Percentiles rank a stretch among this genome's conserved stretches.
phyloP scores from a whole-genome alignment of 2,329 filamentous ascomycete species.

The Chrysoporthe puriensis region DNA sequence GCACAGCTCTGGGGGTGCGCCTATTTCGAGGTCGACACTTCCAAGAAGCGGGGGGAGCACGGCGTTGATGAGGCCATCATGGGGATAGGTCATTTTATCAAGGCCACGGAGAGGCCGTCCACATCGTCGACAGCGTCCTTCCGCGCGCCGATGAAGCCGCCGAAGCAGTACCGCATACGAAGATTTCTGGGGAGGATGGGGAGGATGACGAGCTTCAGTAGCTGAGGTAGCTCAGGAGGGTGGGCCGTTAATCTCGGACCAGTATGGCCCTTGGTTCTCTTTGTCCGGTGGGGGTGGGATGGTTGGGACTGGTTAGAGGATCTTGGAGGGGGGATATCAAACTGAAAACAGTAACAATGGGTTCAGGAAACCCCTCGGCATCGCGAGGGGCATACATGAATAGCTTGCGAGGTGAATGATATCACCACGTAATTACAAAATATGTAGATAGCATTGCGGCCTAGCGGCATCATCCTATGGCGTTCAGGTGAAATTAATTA shows the following conservation, averaged over 20 bases:
- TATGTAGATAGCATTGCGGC: not conserved
- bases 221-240: not conserved
- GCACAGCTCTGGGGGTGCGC: constrained; percentile 28
- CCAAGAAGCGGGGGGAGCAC: constrained; percentile 20
- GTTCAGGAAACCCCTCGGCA: no score
- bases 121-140: constrained; percentile 29
- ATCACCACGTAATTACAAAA: not conserved
- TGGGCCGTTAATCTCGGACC: not conserved
- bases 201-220: constrained; percentile 27
- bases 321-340: not conserved
- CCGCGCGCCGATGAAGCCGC: constrained; percentile 27
- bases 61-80: constrained; percentile 28
- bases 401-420: not conserved
- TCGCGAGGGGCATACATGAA: not conserved
- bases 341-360: no score
- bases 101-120: constrained; percentile 25
- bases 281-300: not conserved
- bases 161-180: constrained; percentile 29
- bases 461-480: not conserved
- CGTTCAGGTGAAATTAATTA: not conserved
- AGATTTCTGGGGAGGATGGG: constrained; percentile 26
- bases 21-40: constrained; percentile 29
- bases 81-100: constrained; percentile 27
- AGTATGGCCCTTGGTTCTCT: not conserved
- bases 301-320: not conserved